phyloP scores from a whole-genome alignment of 768 basidiomycete genomes.

The Mycena metata region DNA sequence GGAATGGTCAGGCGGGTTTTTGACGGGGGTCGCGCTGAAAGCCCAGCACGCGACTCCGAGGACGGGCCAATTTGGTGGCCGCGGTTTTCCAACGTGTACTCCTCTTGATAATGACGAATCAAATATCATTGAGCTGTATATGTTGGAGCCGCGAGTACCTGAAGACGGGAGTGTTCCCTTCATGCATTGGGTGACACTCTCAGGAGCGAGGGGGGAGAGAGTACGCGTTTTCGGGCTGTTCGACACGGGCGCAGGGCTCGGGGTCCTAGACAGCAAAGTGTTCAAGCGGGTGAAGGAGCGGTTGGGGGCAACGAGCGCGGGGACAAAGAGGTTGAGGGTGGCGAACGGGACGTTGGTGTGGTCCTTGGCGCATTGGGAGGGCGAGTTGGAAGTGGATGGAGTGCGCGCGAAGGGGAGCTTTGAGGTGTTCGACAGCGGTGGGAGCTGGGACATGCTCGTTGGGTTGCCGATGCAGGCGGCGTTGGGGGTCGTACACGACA shows the following conservation, averaged over 20 bases:
- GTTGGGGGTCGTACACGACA: not conserved
- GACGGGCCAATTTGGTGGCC: constrained; percentile 12
- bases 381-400: constrained; percentile 31
- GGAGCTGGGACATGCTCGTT: not conserved
- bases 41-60: not conserved
- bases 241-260: not conserved
- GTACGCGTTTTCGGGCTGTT: not conserved
- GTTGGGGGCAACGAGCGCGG: constrained; percentile 4
- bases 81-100: not conserved
- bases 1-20: not conserved
- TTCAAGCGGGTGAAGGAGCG: not conserved
- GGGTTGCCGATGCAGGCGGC: not conserved
- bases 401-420: constrained; percentile 16
- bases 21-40: not conserved
- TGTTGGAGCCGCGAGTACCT: not conserved
- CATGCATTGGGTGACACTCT: not conserved
- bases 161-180: not conserved
- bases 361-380: constrained; percentile 39
- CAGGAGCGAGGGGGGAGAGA: not conserved
- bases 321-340: constrained; percentile 45
- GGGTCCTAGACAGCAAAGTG: not conserved
- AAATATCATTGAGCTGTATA: constrained; percentile 8
- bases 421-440: constrained; percentile 43
- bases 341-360: constrained; percentile 45
- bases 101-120: not conserved